Conservation (phyloP, 2,329 filamentous ascomycete species). For the Helminthosporium solani region DNA sequence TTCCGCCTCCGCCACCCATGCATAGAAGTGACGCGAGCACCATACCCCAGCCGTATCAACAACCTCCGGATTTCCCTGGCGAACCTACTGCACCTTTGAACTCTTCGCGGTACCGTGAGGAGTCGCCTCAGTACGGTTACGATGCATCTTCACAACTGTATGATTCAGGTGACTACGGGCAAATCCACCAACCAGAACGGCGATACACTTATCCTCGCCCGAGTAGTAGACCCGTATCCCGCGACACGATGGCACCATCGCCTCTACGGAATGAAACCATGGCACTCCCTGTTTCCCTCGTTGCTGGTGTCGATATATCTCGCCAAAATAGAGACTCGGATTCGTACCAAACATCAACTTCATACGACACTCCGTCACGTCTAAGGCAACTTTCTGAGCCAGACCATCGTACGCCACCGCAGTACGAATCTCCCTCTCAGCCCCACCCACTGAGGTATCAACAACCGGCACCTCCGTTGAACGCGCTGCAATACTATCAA, state of each 20-base stretch:
- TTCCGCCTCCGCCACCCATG: constrained; percentile 44
- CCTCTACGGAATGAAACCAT: constrained; percentile 33
- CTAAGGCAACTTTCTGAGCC: constrained; percentile 38
- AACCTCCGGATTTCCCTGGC: constrained; percentile 23
- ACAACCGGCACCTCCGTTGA: constrained; percentile 20
- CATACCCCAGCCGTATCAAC: constrained; percentile 27
- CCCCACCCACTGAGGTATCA: constrained; percentile 34
- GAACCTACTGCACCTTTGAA: constrained; percentile 39
- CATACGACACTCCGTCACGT: constrained; percentile 29
- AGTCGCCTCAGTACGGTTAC: constrained; percentile 22
- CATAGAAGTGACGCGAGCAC: constrained; percentile 40
- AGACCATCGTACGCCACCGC: constrained; percentile 34
- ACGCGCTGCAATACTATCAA: constrained; percentile 47
- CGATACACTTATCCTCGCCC: constrained; percentile 34
- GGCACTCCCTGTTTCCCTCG: constrained; percentile 31
- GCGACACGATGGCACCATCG: constrained; percentile 36
- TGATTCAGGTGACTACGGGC: constrained; percentile 22
- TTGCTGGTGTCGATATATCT: constrained; percentile 31
- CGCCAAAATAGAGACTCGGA: constrained; percentile 26
- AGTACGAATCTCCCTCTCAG: constrained; percentile 33
- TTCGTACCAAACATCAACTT: constrained; percentile 23
- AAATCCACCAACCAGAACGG: constrained; percentile 29
- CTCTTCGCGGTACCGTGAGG: constrained; percentile 30
- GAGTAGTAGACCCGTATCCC: constrained; percentile 34
- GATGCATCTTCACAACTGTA: constrained; percentile 31